Conservation (phyloP, 805 yeast genomes). For the Naumovozyma castellii region DNA sequence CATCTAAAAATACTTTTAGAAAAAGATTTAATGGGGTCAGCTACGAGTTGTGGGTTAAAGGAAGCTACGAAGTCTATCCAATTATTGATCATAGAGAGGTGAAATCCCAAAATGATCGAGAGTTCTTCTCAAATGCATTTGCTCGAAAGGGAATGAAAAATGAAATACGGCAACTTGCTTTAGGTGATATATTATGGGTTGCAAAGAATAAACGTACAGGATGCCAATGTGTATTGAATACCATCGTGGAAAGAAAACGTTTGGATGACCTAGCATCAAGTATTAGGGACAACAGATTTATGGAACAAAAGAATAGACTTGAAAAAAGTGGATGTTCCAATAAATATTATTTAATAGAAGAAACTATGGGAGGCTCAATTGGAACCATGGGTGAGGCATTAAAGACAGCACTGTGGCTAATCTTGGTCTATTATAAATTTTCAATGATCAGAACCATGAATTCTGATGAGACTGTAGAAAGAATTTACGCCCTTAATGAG, state of each 20-base stretch:
- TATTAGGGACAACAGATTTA: constrained; percentile 79
- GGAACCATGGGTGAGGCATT: constrained; percentile 51
- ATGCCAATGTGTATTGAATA: constrained; percentile 62
- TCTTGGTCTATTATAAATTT: constrained; percentile 57
- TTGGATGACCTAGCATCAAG: constrained; percentile 76
- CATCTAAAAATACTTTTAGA: constrained; percentile 6
- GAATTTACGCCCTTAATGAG: constrained; percentile 36
- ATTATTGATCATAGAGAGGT: constrained; percentile 78
- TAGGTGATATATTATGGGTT: constrained; percentile 88
- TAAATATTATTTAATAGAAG: constrained; percentile 74
- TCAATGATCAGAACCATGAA: constrained; percentile 58
- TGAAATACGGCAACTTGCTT: constrained; percentile 50
- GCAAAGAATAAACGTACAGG: constrained; percentile 55
- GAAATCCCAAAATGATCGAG: constrained; percentile 56
- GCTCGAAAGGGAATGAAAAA: constrained; percentile 38
- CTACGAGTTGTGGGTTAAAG: constrained; percentile 49
- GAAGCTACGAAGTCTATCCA: constrained; percentile 49
- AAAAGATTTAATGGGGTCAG: constrained; percentile 18
- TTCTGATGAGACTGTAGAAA: constrained; percentile 61
- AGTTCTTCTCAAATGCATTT: constrained; percentile 54
- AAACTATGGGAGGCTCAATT: constrained; percentile 37
- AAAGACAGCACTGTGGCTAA: constrained; percentile 65
- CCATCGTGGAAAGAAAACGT: constrained; percentile 83
- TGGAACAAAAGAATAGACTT: constrained; percentile 77
- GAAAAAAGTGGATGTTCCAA: constrained; percentile 57